Conservation (phyloP, 768 basidiomycete genomes). For the Trametes gibbosa region DNA sequence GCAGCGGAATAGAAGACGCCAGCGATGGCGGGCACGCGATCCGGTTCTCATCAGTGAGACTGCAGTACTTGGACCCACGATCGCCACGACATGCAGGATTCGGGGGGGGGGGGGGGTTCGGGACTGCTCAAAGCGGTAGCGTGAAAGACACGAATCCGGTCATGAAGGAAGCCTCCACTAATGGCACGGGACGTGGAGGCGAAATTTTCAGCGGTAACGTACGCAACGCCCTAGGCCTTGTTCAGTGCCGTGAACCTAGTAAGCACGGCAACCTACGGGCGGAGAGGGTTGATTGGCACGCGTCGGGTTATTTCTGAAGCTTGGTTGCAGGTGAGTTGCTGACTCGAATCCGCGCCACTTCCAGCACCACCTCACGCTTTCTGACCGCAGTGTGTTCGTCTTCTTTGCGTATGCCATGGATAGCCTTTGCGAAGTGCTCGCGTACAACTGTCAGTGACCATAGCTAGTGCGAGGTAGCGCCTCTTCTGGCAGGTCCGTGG, state of each 20-base stretch:
- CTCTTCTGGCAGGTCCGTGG: neutral
- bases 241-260: too few relatives aligned
- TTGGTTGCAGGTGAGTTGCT: too few relatives aligned
- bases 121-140: neutral
- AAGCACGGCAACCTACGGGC: too few relatives aligned
- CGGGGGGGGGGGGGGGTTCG: neutral
- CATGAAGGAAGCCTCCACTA: neutral
- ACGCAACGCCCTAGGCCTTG: neutral
- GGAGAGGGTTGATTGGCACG: neutral
- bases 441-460: neutral
- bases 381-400: too few relatives aligned
- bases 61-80: neutral
- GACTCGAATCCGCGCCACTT: too few relatives aligned
- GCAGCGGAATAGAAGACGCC: neutral
- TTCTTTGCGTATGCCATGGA: neutral
- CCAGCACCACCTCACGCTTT: too few relatives aligned
- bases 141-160: neutral
- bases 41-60: too few relatives aligned
- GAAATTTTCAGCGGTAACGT: slow-evolving; percentile 1
- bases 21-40: too few relatives aligned
- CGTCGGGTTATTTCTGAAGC: neutral
- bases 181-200: slow-evolving; percentile 1
- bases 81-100: neutral
- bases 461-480: too few relatives aligned
- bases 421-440: neutral